These are phyloP conservation scores for Arachis hypogaea DNA, from an alignment of 306 rosid species.

Conservation along the genomic window DNA sequence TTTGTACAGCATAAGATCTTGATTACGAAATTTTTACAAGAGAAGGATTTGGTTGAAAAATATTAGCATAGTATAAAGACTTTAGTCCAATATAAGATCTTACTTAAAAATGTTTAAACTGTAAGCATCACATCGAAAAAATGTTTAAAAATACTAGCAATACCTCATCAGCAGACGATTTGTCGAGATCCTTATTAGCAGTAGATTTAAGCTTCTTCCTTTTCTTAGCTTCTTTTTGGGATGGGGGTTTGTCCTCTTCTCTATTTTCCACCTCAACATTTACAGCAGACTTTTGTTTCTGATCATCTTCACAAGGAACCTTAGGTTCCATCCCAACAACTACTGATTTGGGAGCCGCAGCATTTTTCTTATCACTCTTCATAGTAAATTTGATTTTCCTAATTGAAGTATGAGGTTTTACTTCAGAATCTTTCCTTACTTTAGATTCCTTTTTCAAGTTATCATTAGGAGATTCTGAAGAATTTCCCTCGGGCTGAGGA, in stretches of 20 bases:
- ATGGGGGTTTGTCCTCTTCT: conserved; percentile 30
- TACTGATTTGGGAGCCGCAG: conserved; percentile 40
- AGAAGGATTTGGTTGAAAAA: no score
- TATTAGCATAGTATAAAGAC: no score
- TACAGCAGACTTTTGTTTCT: conserved; percentile 39
- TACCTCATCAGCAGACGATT: conserved; percentile 55
- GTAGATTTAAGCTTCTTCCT: conserved; percentile 32
- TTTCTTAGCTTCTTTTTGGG: conserved; percentile 37
- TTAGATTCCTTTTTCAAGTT: conserved; percentile 40
- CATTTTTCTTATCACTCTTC: conserved; percentile 37
- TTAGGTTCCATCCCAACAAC: conserved; percentile 33
- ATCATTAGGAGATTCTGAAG: conserved; percentile 31
- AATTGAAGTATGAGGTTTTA: conserved; percentile 29
- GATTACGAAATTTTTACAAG: no score
- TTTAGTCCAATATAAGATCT: no score
- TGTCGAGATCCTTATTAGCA: conserved; percentile 41
- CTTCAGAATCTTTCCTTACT: conserved; percentile 27
- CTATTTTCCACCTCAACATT: conserved; percentile 42
- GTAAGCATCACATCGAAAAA: no score
- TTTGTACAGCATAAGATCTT: no score
- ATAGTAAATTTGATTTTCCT: conserved; percentile 33
- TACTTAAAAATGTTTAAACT: no score
- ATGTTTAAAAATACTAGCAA: background rate
- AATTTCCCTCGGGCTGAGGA: conserved; percentile 37
- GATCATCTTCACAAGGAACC: conserved; percentile 37